phyloP scores from a whole-genome alignment of 768 basidiomycete species.

The Mrakia blollopis region DNA sequence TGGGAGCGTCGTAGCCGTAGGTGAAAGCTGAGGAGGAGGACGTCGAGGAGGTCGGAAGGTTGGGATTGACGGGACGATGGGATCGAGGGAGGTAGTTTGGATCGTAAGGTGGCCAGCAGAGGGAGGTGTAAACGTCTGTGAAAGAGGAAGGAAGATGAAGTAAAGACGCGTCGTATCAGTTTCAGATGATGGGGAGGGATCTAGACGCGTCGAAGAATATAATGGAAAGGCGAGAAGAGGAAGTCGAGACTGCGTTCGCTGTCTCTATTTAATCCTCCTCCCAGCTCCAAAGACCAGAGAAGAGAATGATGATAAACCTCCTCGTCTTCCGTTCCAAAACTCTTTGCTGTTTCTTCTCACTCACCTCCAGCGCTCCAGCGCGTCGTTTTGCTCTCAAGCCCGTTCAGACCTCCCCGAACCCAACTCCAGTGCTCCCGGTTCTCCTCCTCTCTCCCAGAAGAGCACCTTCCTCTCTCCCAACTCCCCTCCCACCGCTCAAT shows the following conservation, averaged over 20 bases:
- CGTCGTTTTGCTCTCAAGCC: not conserved
- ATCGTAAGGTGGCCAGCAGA: slow-evolving; percentile 32
- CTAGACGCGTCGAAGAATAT: not conserved
- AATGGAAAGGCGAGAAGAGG: not conserved
- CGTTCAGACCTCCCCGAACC: not conserved
- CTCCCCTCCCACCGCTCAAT: not conserved
- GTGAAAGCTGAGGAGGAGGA: not conserved
- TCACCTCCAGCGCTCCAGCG: too few relatives aligned
- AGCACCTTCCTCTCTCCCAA: not conserved
- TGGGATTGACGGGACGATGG: not conserved
- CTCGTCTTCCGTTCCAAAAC: too few relatives aligned
- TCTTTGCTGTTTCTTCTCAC: too few relatives aligned
- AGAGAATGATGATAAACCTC: too few relatives aligned
- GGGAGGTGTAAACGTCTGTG: slow-evolving; percentile 21
- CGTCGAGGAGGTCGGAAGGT: not conserved
- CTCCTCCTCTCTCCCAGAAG: not conserved
- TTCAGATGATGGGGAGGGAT: too few relatives aligned
- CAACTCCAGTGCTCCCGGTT: not conserved
- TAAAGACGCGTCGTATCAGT: not conserved
- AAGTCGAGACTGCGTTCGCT: not conserved
- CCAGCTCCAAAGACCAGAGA: too few relatives aligned
- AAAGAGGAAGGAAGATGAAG: not conserved
- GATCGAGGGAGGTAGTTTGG: slow-evolving; percentile 11
- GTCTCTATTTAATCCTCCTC: not conserved
- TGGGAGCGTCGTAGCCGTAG: slow-evolving; percentile 19